These are phyloP conservation scores for Nevesoporus exiguus DNA, from an alignment of 768 basidiomycete genomes.

Conservation along the genomic window DNA sequence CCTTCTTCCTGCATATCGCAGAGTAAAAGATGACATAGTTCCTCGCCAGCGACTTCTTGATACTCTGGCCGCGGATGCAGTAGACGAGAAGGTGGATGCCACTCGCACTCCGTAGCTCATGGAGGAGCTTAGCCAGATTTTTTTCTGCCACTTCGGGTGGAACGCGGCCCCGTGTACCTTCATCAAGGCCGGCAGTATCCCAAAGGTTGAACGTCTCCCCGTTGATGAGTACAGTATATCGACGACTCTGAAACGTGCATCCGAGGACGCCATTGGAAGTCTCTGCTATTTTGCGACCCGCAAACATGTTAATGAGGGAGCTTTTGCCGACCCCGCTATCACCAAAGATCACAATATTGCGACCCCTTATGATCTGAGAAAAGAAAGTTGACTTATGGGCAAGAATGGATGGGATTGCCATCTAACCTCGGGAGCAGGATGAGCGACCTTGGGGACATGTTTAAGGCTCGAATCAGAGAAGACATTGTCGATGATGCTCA, in stretches of 20 bases:
- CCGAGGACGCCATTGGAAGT: constrained; percentile 32
- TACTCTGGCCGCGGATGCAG: constrained; percentile 31
- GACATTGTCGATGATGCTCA: constrained; percentile 1
- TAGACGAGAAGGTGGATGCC: constrained; percentile 33
- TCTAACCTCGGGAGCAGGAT: constrained; percentile 9
- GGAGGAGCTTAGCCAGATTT: constrained; percentile 29
- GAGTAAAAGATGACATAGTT: constrained; percentile 34
- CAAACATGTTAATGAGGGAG: constrained; percentile 42
- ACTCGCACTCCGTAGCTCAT: constrained; percentile 24
- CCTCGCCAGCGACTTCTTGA: constrained; percentile 23
- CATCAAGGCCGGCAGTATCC: constrained; percentile 34
- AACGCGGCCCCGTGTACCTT: constrained; percentile 26
- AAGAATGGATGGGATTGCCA: neutral
- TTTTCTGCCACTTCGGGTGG: constrained; percentile 25
- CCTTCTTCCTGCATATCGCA: constrained; percentile 29
- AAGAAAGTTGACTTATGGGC: neutral
- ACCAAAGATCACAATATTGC: constrained; percentile 43
- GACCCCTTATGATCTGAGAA: constrained; percentile 6
- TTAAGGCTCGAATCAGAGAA: neutral
- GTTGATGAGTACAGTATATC: constrained; percentile 21
- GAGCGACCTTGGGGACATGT: neutral
- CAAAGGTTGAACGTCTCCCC: constrained; percentile 22
- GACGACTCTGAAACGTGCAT: constrained; percentile 34
- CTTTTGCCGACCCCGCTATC: constrained; percentile 44
- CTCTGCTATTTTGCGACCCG: constrained; percentile 25